A percentile compares a stretch with the other conserved stretches of the same genome.
phyloP scores from a whole-genome alignment of 495 filamentous ascomycete species.

The Talaromyces liani region DNA sequence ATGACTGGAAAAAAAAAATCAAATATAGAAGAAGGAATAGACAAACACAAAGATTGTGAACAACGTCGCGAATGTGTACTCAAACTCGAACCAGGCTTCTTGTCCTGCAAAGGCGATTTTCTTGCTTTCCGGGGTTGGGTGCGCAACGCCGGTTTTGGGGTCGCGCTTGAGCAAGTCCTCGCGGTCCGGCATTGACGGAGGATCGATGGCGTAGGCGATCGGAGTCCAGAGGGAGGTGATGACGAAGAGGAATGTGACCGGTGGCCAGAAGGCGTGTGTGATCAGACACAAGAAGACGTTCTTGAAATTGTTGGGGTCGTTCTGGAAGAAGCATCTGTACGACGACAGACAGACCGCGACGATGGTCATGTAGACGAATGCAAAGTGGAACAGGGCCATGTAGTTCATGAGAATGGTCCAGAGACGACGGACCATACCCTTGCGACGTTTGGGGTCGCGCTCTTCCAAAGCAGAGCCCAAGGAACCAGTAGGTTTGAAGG shows the following conservation, averaged over 20 bases:
- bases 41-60: conserved; percentile 33
- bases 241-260: conserved; percentile 29
- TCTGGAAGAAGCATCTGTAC: conserved; percentile 25
- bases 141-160: conserved; percentile 36
- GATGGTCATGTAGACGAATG: conserved; percentile 34
- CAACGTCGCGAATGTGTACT: conserved; percentile 30
- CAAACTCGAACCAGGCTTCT: conserved; percentile 35
- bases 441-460: conserved; percentile 23
- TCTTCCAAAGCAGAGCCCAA: conserved; percentile 24
- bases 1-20: not conserved
- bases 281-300: conserved; percentile 30
- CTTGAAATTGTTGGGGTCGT: conserved; percentile 14
- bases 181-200: conserved; percentile 33
- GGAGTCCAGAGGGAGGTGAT: conserved; percentile 32
- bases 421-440: conserved; percentile 23
- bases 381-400: conserved; percentile 29
- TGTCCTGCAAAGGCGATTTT: conserved; percentile 34
- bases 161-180: conserved; percentile 36
- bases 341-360: conserved; percentile 27
- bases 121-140: conserved; percentile 34
- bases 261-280: conserved; percentile 44
- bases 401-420: conserved; percentile 26
- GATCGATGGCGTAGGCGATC: conserved; percentile 35
- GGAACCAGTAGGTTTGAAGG: conserved; percentile 30
- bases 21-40: conserved; percentile 25